These are phyloP conservation scores for Brassica cretica DNA, from an alignment of 345 rosid species.

Conservation along the genomic window DNA sequence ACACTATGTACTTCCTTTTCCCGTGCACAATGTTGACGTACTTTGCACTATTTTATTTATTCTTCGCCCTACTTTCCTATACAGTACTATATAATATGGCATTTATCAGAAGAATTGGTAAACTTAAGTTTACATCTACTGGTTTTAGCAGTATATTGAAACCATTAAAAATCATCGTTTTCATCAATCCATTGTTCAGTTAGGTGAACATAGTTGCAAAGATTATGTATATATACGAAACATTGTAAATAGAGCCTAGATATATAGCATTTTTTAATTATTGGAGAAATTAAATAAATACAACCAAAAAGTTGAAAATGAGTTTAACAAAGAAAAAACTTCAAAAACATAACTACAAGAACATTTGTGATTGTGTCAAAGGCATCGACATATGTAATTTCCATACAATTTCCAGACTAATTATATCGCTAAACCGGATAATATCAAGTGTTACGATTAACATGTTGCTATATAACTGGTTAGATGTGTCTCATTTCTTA, in stretches of 20 bases:
- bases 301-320: neutral
- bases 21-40: conserved; percentile 25
- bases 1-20: conserved; percentile 22
- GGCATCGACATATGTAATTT: neutral
- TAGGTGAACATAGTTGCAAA: neutral
- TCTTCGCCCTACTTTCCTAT: neutral
- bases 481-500: neutral
- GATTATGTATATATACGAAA: neutral
- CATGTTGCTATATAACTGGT: neutral
- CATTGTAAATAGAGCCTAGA: neutral
- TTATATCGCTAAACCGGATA: neutral
- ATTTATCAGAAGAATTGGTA: neutral
- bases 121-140: neutral
- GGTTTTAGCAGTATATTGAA: neutral
- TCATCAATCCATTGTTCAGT: neutral
- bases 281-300: neutral
- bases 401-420: neutral
- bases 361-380: neutral
- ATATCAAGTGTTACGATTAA: neutral
- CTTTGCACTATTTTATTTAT: conserved; percentile 20
- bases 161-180: neutral
- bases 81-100: neutral
- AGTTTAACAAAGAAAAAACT: neutral
- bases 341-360: neutral
- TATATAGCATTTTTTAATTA: too few species aligned